These are phyloP conservation scores for Lipomyces spencermartinsiae DNA, from an alignment of 805 yeast genomes.

Conservation along the genomic window DNA sequence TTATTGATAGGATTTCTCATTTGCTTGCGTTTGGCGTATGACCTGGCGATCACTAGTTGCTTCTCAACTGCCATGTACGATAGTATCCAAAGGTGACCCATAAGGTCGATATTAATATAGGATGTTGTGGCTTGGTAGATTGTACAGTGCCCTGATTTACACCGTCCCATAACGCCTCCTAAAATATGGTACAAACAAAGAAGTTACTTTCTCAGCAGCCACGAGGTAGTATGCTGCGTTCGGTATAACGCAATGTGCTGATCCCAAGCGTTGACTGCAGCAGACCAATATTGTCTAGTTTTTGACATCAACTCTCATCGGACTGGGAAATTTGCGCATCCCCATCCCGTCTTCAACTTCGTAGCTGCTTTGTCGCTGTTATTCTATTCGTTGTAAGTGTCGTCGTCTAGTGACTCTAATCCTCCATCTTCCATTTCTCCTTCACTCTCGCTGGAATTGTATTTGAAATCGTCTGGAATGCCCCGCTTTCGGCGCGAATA, in stretches of 20 bases:
- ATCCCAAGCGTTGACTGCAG: background rate
- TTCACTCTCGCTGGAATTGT: slow-evolving; percentile 21
- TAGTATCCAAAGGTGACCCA: background rate
- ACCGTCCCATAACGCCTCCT: too few species aligned
- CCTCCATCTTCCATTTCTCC: slow-evolving; percentile 9
- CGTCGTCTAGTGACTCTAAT: slow-evolving; percentile 7
- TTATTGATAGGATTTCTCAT: background rate
- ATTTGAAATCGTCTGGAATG: slow-evolving; percentile 26
- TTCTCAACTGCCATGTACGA: background rate
- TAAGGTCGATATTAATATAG: too few species aligned
- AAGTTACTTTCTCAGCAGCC: too few species aligned
- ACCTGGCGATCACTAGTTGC: background rate
- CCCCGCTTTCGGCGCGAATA: slow-evolving; percentile 24
- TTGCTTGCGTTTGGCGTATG: background rate
- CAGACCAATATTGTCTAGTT: too few species aligned
- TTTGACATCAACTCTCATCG: too few species aligned
- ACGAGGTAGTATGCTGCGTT: too few species aligned
- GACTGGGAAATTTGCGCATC: background rate
- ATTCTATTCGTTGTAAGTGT: slow-evolving; percentile 1
- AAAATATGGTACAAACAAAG: too few species aligned
- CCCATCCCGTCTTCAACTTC: background rate
- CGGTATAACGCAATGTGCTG: background rate
- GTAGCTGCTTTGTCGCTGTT: background rate
- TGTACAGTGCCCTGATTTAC: background rate
- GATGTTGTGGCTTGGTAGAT: background rate